phyloP scores from a whole-genome alignment of 176 grass and related monocot genomes.

The Juncus inflexus region DNA sequence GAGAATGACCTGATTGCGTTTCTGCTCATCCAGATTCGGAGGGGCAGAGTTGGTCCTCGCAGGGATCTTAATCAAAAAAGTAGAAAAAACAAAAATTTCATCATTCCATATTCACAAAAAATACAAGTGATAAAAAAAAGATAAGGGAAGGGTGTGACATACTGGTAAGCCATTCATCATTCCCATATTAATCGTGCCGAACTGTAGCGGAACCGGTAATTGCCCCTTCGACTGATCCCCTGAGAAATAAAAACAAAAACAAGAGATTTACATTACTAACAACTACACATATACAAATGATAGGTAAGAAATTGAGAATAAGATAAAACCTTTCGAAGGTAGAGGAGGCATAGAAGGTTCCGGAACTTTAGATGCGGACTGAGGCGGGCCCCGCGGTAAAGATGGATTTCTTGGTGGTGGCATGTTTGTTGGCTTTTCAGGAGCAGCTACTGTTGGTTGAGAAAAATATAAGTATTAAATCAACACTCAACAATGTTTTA shows the following conservation, averaged over 20 bases:
- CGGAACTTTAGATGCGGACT: slow-evolving; percentile 24
- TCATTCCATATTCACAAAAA: background rate
- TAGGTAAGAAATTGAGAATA: background rate
- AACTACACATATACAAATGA: no score
- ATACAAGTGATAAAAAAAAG: slow-evolving; percentile 10
- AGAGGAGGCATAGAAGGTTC: slow-evolving; percentile 37
- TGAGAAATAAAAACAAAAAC: slow-evolving; percentile 36
- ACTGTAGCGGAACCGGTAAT: slow-evolving; percentile 60
- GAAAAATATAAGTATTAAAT: slow-evolving; percentile 4
- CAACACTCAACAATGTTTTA: no score
- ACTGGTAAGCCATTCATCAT: slow-evolving; percentile 65
- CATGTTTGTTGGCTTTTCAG: slow-evolving; percentile 34
- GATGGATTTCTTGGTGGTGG: slow-evolving; percentile 40
- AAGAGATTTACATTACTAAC: background rate
- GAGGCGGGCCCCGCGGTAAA: slow-evolving; percentile 39
- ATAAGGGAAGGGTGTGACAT: slow-evolving; percentile 12
- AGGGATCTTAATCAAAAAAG: slow-evolving; percentile 61
- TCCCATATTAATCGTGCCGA: slow-evolving; percentile 70
- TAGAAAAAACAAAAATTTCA: slow-evolving; percentile 4
- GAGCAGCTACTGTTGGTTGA: slow-evolving; percentile 17
- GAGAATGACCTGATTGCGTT: slow-evolving; percentile 61
- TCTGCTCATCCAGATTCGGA: slow-evolving; percentile 94
- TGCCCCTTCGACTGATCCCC: slow-evolving; percentile 42
- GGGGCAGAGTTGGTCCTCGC: slow-evolving; percentile 94
- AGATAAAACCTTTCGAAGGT: slow-evolving; percentile 28